Evolutionary conservation across 805 yeast genomes (phyloP), one percentile per base, ranked within the genome.

Genomic region (Wickerhamiella kurtzmanii): DNA sequence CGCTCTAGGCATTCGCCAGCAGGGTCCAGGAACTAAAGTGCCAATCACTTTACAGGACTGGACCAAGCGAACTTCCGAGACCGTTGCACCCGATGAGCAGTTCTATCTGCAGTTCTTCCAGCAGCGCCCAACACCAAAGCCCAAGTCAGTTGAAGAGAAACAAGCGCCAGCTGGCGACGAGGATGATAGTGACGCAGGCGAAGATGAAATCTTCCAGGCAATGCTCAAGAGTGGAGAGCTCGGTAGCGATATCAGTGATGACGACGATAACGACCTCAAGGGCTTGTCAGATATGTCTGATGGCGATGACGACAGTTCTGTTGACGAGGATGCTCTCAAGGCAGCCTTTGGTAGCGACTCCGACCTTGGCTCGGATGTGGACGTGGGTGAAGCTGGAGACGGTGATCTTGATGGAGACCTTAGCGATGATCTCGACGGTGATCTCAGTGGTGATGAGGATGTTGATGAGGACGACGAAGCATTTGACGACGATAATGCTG

Each of bases 11-110:
- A 52, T 64, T 13, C 51, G 60, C 8, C 58, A 60, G 8, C 60
- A 60, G 44, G 60, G 53, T 1, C 74, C 84, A 13, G 55, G 47
- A 18, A 62, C 63, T 3, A 74, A 70, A n/a, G 60, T 73, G 13
- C 95, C 97, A 1, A 94, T 76, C 3, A 87, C 88, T 59, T 75
- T 92, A 5, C 80, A 81, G 55, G 80, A 87, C 62, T 89, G 97
- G 97, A 66, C 79, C 45, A 70, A 71, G 39, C 48, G 50, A 62
- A 77, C 72, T 54, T 71, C 74, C 1, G 73, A 71, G 22, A 79
- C 80, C 41, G 72, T 89, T 47, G 82, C 74, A 50, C 95, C 95
- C 1, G 95, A 86, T 52, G 98, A 89, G 63, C 69, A 73, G 58
- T 89, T 89, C 68, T 86, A 85, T 73, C 77, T 80, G 63, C 86